Evolutionary conservation across 2,329 filamentous ascomycete species (phyloP), one percentile per base, ranked within the genome.

Genomic region (Ceratocystis colombiana): DNA sequence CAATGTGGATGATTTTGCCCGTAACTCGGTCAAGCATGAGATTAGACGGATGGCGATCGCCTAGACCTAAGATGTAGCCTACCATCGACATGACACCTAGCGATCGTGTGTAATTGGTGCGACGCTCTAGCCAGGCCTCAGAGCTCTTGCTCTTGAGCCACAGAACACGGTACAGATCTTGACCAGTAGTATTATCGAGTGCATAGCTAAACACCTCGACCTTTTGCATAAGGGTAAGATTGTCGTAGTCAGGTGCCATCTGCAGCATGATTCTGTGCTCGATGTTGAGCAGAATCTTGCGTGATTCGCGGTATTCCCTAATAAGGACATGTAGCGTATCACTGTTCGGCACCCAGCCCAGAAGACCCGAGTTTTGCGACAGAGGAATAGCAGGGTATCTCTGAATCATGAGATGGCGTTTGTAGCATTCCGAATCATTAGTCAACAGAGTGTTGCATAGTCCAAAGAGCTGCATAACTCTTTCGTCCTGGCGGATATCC

Each of bases 11-110:
- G 69, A 99, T 94, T 79, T 96, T 96, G 73, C 94, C 94, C 0
- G 93, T 97, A 68, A 95, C 86, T 48, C 91, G 88, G 75, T 99
- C 94, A 50, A 99, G 87, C 88, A 99, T 95, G 72, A 99, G 79
- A 75, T 99, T 99, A 68, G 91, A 96, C 46, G 95, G 95, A 77
- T 99, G 94, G 61, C 95, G 87, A 77, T 99, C 94, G 65, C 94
- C 94, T 15, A 99, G 81, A 68, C 94, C 95, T 25, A 99, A 85
- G 70, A 99, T 97, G 76, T 99, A 99, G 69, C 94, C 94, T n/a
- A 97, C 94, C 91, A 99, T 99, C n/a, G 91, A 96, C 94, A 99
- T 99, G 72, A 99, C 94, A 71, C 90, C 94, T 1, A 99, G 81
- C 1, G 93, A 97, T 67, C 94, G 88, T 20, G 94, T 99, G 77